Base-by-base conservation (phyloP, 768 basidiomycete species). In the Suillus decipiens region DNA sequence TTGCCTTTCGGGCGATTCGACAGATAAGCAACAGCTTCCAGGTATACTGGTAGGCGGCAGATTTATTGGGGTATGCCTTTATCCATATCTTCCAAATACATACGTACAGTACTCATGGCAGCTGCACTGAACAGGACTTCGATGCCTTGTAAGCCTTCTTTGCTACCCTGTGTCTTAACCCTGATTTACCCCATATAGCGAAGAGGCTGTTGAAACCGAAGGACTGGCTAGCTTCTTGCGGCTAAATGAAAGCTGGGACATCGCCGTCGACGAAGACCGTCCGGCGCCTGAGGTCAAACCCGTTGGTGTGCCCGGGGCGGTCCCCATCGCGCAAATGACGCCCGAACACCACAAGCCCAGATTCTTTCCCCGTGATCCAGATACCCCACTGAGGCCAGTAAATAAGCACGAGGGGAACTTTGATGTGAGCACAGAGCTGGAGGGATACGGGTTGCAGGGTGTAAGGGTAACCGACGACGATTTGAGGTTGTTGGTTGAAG, bases 11-110 rank as follows among this genome's bases (percentile, higher is more conserved):
- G 67, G 47, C 17, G 59, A 33, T 67, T 4, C 61, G 48, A 14
- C 71, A 92, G 93, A 87, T 72, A 93, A 93, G 68, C 90, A 92
- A 67, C 91, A 92, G 68, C 79, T 95, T 5, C 93, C 93, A 28
- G 93, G 93, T 3, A 87, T 94, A 47, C 84, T 95, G 7, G 83
- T 95, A 42, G 93, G 93, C 4, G 86, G 86, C 42, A 82, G 80
- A 62, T 95, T 84, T 70, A 87, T 87, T 55, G 93, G 93, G 34
- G 92, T 94, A 77, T 65, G 89, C 82, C 39, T 28, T 61, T 58
- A 59, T 19, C 62, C 54, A 61, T 47, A 37, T 53, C 51, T 39
- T 65, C n/a, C 33, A 57, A 33, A 42, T 45, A 9, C 36, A 48
- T 31, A 17, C 19, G 14, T 42, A 63, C 17, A n/a, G 60, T 69